Evolutionary conservation across 345 rosid species (phyloP).

Genomic region (Citrus trifoliata): DNA sequence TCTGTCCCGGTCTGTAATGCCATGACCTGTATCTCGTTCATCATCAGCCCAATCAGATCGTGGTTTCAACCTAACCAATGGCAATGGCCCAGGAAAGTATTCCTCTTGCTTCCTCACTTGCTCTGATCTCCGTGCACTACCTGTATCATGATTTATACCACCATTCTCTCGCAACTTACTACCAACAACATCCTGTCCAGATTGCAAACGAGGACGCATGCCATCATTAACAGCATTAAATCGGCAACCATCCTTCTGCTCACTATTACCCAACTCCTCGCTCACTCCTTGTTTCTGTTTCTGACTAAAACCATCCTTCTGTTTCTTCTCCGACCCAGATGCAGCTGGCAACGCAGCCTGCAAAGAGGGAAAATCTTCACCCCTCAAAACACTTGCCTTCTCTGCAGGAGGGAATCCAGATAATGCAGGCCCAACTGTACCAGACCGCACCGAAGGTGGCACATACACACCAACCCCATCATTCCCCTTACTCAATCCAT

Average conservation of each 20-base stretch:
- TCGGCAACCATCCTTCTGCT: slow-evolving; percentile 33
- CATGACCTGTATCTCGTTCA: slow-evolving; percentile 90
- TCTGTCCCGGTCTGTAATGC: slow-evolving; percentile 56
- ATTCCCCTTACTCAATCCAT: slow-evolving; percentile 42
- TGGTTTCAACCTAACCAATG: slow-evolving; percentile 71
- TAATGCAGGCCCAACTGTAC: slow-evolving; percentile 22
- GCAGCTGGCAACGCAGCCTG: slow-evolving; percentile 64
- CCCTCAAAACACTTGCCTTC: slow-evolving; percentile 71
- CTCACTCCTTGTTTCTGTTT: slow-evolving; percentile 56
- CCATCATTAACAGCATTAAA: slow-evolving; percentile 51
- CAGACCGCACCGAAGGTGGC: slow-evolving; percentile 51
- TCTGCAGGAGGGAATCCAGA: slow-evolving; percentile 38
- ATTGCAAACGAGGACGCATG: slow-evolving; percentile 60
- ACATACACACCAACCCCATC: slow-evolving; percentile 33
- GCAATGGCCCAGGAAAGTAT: slow-evolving; percentile 64
- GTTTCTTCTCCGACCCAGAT: slow-evolving; percentile 60
- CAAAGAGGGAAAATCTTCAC: slow-evolving; percentile 95
- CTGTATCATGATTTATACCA: slow-evolving; percentile 27
- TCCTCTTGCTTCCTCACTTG: slow-evolving; percentile 60
- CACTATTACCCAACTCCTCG: slow-evolving; percentile 39
- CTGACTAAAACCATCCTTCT: slow-evolving; percentile 60
- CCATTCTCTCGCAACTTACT: slow-evolving; percentile 40
- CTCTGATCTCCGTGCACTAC: slow-evolving; percentile 39
- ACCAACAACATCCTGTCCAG: slow-evolving; percentile 29
- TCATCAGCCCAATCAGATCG: slow-evolving; percentile 99